Base-by-base conservation (phyloP, 768 basidiomycete species). In the Neoboletus brunneissimus region DNA sequence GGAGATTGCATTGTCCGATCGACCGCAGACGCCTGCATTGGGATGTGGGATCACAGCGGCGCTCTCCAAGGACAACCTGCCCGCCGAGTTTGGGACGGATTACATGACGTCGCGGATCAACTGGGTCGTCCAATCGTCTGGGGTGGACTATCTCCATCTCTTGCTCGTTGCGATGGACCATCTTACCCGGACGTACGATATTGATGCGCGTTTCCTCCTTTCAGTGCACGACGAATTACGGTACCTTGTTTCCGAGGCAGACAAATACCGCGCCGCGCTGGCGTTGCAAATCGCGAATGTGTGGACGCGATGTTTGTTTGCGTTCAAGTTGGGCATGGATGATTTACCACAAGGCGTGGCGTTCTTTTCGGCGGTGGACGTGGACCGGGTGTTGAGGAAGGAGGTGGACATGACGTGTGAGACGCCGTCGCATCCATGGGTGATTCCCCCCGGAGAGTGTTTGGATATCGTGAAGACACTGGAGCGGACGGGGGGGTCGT, bases 101-200 rank as follows among this genome's bases (percentile, higher is more conserved):
- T 98, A 91, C 71, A 88, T 98, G 81, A 89, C 97, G 0, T 97
- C 94, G 7, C 85, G 97, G 42, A 95, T 98, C 76, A 99, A 99
- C 67, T 98, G 97, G 97, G 97, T 95, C 48, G 97, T 98, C 7
- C 97, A 98, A 66, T 98, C 95, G 4, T 97, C 94, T 0, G 97
- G 96, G 4, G 96, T 98, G 42, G 97, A 98, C 72, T 98, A 99
- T 68, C 86, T 98, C 10, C 97, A 99, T 66, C 85, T 99, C 38
- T 82, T 98, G 56, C 93, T 99, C 65, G 92, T 95, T 46, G 83
- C 93, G 6, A 98, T 98, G 95, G 85, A 94, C 57, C 80, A 96
- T 69, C 82, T 99, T 37, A 85, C 88, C 54, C 71, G 73, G 44
- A 86, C 83, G 52, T 98, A 95, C 75, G 74, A 81, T 61, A 97